Evolutionary conservation across 2,329 filamentous ascomycete species (phyloP), one percentile per base, ranked within the genome.

Genomic region (Escovopsis weberi): DNA sequence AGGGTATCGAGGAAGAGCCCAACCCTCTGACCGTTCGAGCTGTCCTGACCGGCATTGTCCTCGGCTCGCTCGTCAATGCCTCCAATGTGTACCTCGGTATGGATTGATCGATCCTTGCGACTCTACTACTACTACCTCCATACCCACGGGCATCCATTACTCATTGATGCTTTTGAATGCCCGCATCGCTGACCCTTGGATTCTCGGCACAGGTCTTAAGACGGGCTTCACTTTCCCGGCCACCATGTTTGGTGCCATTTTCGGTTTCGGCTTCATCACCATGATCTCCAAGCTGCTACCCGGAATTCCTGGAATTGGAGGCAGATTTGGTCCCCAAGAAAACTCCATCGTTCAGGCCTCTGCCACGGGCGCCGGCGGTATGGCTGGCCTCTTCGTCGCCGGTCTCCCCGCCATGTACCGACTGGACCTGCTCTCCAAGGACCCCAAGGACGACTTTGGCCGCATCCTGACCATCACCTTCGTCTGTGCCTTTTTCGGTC

Each of bases 401-500:
- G 75, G 70, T 48, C 64, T 78, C 26, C 75, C 75, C 4, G 75
- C 75, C 45, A 66, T 78, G 58, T 78, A 78, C 59, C 68, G 74
- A 38, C 61, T 78, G 12, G 56, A 59, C 1, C 62, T 77, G 11
- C 53, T 78, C 41, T 61, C 59, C 10, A 60, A 65, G 11, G 63
- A 66, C 30, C 74, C 72, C 10, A 64, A 64, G 47, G 56, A 67
- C 9, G 74, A 80, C 51, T 78, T 78, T 50, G 65, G 66, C 43
- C 65, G 72, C 30, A 68, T 81, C 39, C 63, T 79, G 43, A 72
- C 72, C 26, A 65, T 81, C 48, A 79, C 75, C 2, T 63, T 77
- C 37, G 71, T 78, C 39, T 74, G 73, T 45, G 74, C 71, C 9
- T 78, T 78, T 59, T 80, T 80, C 55, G 78, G 78, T 4, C 67